phyloP scores from a whole-genome alignment of 2,329 filamentous ascomycete species.

The Sclerotinia subarctica region DNA sequence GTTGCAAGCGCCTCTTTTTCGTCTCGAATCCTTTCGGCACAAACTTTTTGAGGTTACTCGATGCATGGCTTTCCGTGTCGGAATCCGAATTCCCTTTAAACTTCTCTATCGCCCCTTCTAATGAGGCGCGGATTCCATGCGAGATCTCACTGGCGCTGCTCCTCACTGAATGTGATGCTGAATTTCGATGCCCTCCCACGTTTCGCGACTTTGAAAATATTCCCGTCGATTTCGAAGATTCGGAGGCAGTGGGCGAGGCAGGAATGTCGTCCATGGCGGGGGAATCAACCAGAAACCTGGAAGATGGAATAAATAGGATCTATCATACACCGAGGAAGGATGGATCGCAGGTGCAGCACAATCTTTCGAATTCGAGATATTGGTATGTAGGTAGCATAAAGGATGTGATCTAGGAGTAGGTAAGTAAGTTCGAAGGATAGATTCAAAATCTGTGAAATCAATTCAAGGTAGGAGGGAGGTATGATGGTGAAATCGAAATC shows the following conservation, averaged over 20 bases:
- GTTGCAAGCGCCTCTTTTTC: constrained; percentile 49
- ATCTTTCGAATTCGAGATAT: background rate
- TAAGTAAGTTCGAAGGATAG: background rate
- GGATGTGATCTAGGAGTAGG: background rate
- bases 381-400: background rate
- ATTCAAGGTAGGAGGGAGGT: background rate
- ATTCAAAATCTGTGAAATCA: background rate
- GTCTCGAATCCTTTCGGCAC: constrained; percentile 51
- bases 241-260: constrained; percentile 18
- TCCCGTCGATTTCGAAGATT: constrained; percentile 29
- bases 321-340: background rate
- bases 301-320: background rate
- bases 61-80: constrained; percentile 28
- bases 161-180: constrained; percentile 32
- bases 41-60: constrained; percentile 49
- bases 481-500: background rate
- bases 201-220: constrained; percentile 34
- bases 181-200: constrained; percentile 29
- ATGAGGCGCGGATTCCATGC: constrained; percentile 27
- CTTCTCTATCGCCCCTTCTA: constrained; percentile 33
- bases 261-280: constrained; percentile 19
- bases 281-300: background rate
- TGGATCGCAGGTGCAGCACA: background rate
- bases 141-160: constrained; percentile 31
- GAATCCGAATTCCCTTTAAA: constrained; percentile 30